Conservation (phyloP, 2,329 filamentous ascomycete genomes). For the Pseudogymnoascus sp. region DNA sequence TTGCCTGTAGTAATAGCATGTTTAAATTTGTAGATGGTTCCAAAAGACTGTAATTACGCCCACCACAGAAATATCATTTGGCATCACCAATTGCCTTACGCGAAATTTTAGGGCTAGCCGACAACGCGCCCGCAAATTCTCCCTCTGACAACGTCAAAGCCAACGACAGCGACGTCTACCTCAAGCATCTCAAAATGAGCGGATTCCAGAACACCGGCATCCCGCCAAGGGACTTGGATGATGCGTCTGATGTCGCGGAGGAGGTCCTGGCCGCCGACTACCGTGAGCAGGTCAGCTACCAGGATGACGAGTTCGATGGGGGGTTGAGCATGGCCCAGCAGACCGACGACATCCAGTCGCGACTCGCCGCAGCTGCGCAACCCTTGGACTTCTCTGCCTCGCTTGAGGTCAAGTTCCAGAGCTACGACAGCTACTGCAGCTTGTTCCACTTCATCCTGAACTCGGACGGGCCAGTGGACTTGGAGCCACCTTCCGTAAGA, state of each 20-base stretch:
- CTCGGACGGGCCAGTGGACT: conserved; percentile 95
- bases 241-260: conserved; percentile 93
- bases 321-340: conserved; percentile 64
- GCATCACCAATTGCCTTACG: conserved; percentile 8
- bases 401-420: conserved; percentile 93
- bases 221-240: conserved; percentile 54
- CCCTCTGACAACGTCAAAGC: conserved; percentile 4
- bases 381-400: conserved; percentile 94
- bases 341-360: conserved; percentile 85
- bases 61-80: not conserved
- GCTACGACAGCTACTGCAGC: conserved; percentile 99
- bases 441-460: conserved; percentile 99
- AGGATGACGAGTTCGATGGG: conserved; percentile 75
- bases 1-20: not conserved
- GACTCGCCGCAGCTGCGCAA: conserved; percentile 83
- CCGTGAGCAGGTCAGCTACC: conserved; percentile 90
- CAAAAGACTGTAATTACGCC: not conserved
- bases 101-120: conserved; percentile 9
- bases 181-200: conserved; percentile 40
- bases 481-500: conserved; percentile 91
- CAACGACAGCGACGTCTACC: conserved; percentile 10
- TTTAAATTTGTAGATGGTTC: not conserved
- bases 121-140: conserved; percentile 9
- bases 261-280: conserved; percentile 94
- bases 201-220: conserved; percentile 53